Conservation (phyloP, 257 asterid species). For the Nicotiana paniculata region DNA sequence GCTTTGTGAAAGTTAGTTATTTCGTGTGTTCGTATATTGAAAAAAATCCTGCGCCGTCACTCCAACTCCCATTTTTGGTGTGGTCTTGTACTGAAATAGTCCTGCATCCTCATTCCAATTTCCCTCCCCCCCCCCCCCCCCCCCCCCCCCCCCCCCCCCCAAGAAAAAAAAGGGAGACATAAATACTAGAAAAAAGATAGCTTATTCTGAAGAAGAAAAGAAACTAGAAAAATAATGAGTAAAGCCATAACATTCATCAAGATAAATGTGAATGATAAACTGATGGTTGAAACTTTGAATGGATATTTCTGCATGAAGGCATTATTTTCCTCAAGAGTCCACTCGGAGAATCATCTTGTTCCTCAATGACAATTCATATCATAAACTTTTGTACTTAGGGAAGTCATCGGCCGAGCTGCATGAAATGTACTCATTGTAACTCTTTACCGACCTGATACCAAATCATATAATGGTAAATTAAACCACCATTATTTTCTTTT, state of each 20-base stretch:
- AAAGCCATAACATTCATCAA: not conserved
- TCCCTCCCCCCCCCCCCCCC: not conserved
- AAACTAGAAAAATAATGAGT: not conserved
- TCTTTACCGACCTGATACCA: no score
- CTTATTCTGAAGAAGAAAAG: not conserved
- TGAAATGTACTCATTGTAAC: no score
- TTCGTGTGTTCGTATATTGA: not conserved
- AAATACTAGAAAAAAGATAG: not conserved
- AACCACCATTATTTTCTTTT: not conserved
- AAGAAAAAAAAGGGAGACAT: no score
- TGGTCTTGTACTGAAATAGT: not conserved
- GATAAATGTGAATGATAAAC: not conserved
- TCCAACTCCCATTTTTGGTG: not conserved
- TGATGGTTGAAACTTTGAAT: not conserved
- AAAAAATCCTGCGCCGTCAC: not conserved
- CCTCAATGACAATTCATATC: not conserved
- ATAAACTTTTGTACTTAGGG: not conserved
- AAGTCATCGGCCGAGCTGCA: no score
- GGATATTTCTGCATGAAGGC: not conserved
- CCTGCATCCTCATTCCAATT: not conserved
- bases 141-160: not conserved
- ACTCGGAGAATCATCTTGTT: not conserved
- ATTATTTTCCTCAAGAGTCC: not conserved
- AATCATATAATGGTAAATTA: no score
- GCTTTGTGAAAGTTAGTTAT: not conserved